Conservation (phyloP, 495 filamentous ascomycete species). For the Hypoxylon rickii region DNA sequence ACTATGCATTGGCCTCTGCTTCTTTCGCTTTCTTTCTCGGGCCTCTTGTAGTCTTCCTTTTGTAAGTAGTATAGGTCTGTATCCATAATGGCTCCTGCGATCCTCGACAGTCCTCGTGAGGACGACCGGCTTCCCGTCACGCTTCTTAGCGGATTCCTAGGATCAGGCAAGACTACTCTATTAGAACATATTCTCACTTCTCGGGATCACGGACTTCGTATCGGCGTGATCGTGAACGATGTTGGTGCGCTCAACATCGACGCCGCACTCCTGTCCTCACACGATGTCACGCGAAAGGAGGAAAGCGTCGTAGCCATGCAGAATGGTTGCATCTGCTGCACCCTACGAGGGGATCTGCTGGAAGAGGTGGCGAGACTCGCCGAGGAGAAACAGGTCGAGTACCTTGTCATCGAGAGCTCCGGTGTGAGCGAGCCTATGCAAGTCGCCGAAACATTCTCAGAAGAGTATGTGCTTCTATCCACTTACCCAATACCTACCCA, state of each 20-base stretch:
- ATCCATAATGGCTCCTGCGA: conserved; percentile 24
- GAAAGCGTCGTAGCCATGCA: conserved; percentile 64
- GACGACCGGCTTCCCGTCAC: conserved; percentile 35
- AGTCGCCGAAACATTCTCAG: conserved; percentile 64
- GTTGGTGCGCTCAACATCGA: conserved; percentile 62
- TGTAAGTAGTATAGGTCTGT: too few species aligned
- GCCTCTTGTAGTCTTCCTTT: too few species aligned
- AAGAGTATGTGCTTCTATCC: conserved; percentile 46
- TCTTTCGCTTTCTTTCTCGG: too few species aligned
- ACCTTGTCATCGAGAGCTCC: conserved; percentile 64
- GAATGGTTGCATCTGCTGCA: conserved; percentile 68
- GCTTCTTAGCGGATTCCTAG: conserved; percentile 40
- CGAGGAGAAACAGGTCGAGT: conserved; percentile 55
- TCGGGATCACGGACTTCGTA: conserved; percentile 56
- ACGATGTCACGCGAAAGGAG: conserved; percentile 52
- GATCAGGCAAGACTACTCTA: conserved; percentile 62
- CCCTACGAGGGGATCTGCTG: conserved; percentile 61
- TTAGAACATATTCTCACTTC: conserved; percentile 58
- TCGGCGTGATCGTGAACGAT: conserved; percentile 64
- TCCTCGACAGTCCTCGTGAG: conserved; percentile 4
- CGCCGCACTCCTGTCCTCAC: conserved; percentile 55
- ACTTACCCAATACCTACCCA: too few species aligned
- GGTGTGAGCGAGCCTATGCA: conserved; percentile 68
- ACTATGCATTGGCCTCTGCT: too few species aligned
- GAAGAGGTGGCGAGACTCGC: conserved; percentile 58